Evolutionary conservation across 306 rosid genomes (phyloP).

Genomic region (Cajanus cajan): DNA sequence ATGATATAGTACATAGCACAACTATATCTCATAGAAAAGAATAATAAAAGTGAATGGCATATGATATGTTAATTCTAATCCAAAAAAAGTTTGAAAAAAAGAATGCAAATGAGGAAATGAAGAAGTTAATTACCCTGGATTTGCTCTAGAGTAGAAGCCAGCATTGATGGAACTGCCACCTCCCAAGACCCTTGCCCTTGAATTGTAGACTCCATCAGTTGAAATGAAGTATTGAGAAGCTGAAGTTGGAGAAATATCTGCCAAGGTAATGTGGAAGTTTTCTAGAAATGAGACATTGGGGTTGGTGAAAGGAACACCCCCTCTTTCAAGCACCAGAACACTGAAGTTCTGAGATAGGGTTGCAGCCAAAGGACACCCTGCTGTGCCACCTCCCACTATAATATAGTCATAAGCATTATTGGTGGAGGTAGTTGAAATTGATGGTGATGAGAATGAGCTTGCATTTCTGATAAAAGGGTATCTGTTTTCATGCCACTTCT

Average conservation of each 20-base stretch:
- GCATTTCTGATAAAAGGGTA: conserved; percentile 80
- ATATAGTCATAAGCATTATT: conserved; percentile 68
- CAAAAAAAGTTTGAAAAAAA: neutral
- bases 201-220: conserved; percentile 77
- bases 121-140: conserved; percentile 51
- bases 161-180: conserved; percentile 87
- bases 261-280: conserved; percentile 74
- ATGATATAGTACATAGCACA: neutral
- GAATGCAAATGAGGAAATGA: neutral
- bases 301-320: conserved; percentile 80
- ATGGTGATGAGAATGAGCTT: conserved; percentile 67
- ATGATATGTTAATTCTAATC: conserved; percentile 2
- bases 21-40: neutral
- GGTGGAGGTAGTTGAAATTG: conserved; percentile 45
- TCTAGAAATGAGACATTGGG: conserved; percentile 64
- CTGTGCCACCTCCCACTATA: conserved; percentile 89
- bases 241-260: conserved; percentile 72
- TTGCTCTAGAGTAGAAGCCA: conserved; percentile 94
- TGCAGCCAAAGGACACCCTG: conserved; percentile 96
- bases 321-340: conserved; percentile 82
- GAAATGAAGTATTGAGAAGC: conserved; percentile 81
- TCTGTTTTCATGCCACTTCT: neutral
- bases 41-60: conserved; percentile 23
- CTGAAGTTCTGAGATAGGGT: conserved; percentile 72
- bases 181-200: conserved; percentile 85